Evolutionary conservation across 257 asterid species (phyloP).

Genomic region (Solanum tacnaense): DNA sequence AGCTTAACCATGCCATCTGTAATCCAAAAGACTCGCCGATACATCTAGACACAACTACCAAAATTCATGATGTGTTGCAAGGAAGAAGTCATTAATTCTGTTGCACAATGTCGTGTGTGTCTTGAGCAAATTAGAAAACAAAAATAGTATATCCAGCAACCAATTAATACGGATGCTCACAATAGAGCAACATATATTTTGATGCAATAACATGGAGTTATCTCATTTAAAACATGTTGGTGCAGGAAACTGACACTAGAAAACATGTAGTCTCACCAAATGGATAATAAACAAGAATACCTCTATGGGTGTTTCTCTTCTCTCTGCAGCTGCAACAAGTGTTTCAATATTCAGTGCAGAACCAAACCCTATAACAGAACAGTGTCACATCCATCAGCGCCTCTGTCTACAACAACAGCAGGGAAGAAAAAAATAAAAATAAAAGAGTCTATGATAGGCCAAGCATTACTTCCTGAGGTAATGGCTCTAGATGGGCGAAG

Average conservation of each 20-base stretch:
- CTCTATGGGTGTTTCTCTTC: constrained; percentile 90
- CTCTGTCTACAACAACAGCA: not conserved
- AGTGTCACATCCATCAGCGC: not conserved
- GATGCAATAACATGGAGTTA: not conserved
- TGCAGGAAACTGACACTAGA: not conserved
- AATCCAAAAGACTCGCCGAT: not conserved
- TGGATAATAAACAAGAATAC: constrained; percentile 24
- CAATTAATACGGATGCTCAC: not conserved
- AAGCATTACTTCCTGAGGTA: constrained; percentile 57
- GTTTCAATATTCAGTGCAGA: constrained; percentile 96
- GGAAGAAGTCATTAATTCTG: not conserved
- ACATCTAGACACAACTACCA: not conserved
- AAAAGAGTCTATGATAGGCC: not conserved
- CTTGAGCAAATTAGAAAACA: not conserved
- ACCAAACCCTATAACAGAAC: constrained; percentile 61
- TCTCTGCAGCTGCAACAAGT: constrained; percentile 97
- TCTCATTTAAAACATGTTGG: not conserved
- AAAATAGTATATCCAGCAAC: not conserved
- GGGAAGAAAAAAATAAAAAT: not conserved
- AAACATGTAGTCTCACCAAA: not conserved
- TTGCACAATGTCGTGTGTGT: not conserved
- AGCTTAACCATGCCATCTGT: not conserved
- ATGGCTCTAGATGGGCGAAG: constrained; percentile 48
- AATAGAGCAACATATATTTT: not conserved
- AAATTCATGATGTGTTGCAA: not conserved